Conservation (phyloP, 345 rosid genomes). For the Eucalyptus brandiana region DNA sequence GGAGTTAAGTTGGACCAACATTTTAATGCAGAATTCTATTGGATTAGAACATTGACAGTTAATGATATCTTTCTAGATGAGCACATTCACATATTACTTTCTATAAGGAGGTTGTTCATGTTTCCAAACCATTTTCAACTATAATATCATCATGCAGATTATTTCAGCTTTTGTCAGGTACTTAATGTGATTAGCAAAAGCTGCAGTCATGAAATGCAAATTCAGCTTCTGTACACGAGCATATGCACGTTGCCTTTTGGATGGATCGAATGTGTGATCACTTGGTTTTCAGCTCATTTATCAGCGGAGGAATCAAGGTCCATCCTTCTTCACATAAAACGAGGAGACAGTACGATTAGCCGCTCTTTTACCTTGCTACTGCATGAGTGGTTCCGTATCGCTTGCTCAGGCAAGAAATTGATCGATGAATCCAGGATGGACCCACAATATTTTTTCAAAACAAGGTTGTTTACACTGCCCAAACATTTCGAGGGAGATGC, state of each 20-base stretch:
- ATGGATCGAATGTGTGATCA: conserved; percentile 49
- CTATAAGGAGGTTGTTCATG: background rate
- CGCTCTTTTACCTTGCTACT: conserved; percentile 41
- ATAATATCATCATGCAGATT: background rate
- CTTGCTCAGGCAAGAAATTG: conserved; percentile 47
- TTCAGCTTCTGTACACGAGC: conserved; percentile 40
- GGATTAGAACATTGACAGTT: background rate
- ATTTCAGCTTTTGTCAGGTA: conserved; percentile 22
- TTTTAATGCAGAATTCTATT: background rate
- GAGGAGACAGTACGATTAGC: conserved; percentile 10
- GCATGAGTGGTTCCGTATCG: conserved; percentile 46
- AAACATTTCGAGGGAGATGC: conserved; percentile 5
- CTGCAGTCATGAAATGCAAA: conserved; percentile 44
- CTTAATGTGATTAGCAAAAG: conserved; percentile 35
- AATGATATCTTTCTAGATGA: background rate
- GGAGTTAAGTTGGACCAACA: background rate
- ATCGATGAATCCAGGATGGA: conserved; percentile 36
- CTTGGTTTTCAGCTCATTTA: conserved; percentile 62
- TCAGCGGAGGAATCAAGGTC: conserved; percentile 37
- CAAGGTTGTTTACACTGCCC: conserved; percentile 16
- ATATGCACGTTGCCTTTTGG: conserved; percentile 69
- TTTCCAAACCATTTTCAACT: background rate
- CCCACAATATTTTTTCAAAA: conserved; percentile 31
- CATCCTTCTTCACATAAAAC: conserved; percentile 32
- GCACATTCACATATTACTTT: background rate